These are phyloP conservation scores for Galium porrigens DNA, from an alignment of 305 asterid species.

Conservation along the genomic window DNA sequence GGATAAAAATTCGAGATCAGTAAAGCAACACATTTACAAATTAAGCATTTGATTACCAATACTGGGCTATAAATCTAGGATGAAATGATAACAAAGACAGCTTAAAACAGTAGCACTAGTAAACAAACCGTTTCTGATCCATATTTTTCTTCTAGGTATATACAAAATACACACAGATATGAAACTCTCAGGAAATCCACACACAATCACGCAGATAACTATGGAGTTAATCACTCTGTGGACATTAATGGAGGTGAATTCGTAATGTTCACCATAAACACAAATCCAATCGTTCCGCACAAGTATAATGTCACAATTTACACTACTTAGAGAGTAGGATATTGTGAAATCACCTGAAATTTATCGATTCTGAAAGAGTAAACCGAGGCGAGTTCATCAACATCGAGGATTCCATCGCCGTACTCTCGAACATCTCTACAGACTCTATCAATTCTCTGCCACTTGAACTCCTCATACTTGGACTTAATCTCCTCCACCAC, in stretches of 20 bases:
- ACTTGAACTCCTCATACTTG: conserved; percentile 59
- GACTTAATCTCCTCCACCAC: conserved; percentile 20
- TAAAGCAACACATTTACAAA: not conserved
- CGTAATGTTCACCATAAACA: too few species aligned
- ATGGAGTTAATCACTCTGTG: too few species aligned
- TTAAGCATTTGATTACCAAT: not conserved
- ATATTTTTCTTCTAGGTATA: not conserved
- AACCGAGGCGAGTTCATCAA: conserved; percentile 72
- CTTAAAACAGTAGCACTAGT: not conserved
- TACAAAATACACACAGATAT: not conserved
- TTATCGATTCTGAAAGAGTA: conserved; percentile 81
- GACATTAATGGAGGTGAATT: too few species aligned
- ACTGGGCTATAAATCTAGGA: too few species aligned
- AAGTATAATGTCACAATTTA: not conserved
- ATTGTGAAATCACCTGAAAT: conserved; percentile 49
- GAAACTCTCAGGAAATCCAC: not conserved
- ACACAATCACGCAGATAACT: not conserved
- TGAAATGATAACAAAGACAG: not conserved
- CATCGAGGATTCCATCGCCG: conserved; percentile 71
- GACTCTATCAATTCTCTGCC: conserved; percentile 88
- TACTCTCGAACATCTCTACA: conserved; percentile 72
- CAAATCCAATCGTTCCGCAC: too few species aligned
- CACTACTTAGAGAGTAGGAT: not conserved
- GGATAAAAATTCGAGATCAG: not conserved
- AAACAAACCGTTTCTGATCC: not conserved